These are phyloP conservation scores for Pestalotiopsis sp. DNA, from an alignment of 2,329 filamentous ascomycete genomes.

Conservation along the genomic window DNA sequence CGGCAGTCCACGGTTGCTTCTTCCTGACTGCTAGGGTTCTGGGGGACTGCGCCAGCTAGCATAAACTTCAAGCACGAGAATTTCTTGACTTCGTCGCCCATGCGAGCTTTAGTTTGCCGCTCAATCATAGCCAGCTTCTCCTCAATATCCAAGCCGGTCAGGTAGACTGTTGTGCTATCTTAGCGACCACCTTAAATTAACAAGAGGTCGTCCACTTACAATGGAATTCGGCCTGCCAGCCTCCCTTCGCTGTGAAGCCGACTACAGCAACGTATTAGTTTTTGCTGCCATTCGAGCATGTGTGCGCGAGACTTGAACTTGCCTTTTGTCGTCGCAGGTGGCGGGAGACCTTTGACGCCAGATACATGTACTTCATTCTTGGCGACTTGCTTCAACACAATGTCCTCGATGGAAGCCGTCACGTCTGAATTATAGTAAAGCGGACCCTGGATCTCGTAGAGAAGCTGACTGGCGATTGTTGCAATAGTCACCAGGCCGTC, in stretches of 20 bases:
- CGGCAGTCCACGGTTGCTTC: conserved; percentile 37
- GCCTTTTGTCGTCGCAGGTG: conserved; percentile 17
- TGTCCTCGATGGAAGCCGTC: conserved; percentile 32
- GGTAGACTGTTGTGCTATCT: not conserved
- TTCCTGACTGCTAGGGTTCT: conserved; percentile 32
- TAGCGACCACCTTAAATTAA: not conserved
- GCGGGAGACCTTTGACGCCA: conserved; percentile 33
- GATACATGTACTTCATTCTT: conserved; percentile 28
- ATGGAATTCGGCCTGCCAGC: conserved; percentile 14
- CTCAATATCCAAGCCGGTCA: conserved; percentile 11
- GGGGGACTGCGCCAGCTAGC: conserved; percentile 26
- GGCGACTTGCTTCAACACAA: conserved; percentile 39
- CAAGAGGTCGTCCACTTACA: not conserved
- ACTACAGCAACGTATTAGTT: not conserved
- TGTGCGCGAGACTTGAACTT: too few relatives aligned
- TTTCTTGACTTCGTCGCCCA: conserved; percentile 26
- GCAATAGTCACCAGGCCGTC: conserved; percentile 25
- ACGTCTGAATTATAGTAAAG: conserved; percentile 47
- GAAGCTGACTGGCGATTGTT: conserved; percentile 37
- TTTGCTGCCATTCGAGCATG: too few relatives aligned
- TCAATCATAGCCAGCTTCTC: conserved; percentile 21
- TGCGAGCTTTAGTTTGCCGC: conserved; percentile 30
- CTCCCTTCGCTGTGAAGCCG: conserved; percentile 8
- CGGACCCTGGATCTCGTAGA: conserved; percentile 48
- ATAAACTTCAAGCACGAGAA: conserved; percentile 30